phyloP scores from a whole-genome alignment of 23 red algal species.

The Gracilaria domingensis region DNA sequence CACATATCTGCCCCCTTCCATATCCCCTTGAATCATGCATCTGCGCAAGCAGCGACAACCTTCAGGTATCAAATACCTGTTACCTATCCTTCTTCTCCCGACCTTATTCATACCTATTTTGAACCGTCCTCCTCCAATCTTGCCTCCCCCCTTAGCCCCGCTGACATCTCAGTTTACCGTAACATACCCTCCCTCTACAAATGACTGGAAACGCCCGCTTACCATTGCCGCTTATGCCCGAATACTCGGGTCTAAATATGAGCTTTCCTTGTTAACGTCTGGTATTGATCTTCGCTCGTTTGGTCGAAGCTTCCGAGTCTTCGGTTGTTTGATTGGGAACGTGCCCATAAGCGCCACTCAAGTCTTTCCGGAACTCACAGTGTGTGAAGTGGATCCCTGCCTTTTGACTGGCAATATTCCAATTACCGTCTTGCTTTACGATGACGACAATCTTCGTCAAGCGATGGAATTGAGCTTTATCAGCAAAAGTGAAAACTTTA shows the following conservation, averaged over 20 bases:
- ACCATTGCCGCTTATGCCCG: slow-evolving; percentile 24
- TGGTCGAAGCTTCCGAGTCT: slow-evolving; percentile 25
- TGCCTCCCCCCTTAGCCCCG: not conserved
- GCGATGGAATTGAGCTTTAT: slow-evolving; percentile 8
- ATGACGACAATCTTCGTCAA: slow-evolving; percentile 11
- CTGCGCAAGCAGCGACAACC: not conserved
- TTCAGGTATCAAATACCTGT: not conserved
- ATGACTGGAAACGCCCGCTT: slow-evolving; percentile 48
- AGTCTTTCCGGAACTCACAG: slow-evolving; percentile 14
- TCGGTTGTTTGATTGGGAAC: slow-evolving; percentile 46
- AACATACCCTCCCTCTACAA: not conserved
- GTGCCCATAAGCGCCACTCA: not conserved
- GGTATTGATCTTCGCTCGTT: slow-evolving; percentile 8
- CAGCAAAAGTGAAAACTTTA: slow-evolving; percentile 9
- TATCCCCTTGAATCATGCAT: not conserved
- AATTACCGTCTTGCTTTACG: not conserved
- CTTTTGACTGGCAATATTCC: not conserved
- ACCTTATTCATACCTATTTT: not conserved
- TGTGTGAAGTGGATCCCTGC: slow-evolving; percentile 30
- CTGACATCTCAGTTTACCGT: not conserved
- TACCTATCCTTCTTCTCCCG: not conserved
- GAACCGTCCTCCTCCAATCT: slow-evolving; percentile 5
- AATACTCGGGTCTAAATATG: not conserved
- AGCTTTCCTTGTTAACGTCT: slow-evolving; percentile 41
- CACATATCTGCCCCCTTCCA: not conserved